Conservation (phyloP, 2,329 filamentous ascomycete genomes). For the Pseudogymnoascus sp. region DNA sequence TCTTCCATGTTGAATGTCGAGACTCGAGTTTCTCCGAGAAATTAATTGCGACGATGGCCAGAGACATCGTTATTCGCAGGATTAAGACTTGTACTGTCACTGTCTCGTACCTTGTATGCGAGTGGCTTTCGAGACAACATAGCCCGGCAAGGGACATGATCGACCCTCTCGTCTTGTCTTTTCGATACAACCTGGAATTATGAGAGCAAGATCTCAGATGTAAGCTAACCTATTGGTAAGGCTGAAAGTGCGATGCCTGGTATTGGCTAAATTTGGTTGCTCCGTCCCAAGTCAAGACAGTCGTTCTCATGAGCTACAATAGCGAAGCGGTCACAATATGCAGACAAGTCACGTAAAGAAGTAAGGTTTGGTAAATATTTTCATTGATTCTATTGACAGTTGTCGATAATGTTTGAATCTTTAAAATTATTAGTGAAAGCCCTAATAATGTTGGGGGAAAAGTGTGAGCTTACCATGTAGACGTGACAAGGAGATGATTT, state of each 20-base stretch:
- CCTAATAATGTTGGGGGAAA: not conserved
- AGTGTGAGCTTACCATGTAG: slow-evolving; percentile 13
- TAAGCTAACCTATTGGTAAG: not conserved
- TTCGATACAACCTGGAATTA: not conserved
- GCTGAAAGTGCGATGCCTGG: not conserved
- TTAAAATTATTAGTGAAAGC: not conserved
- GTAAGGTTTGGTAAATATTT: not conserved
- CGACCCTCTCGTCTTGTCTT: not conserved
- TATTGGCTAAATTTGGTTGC: not conserved
- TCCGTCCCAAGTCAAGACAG: not conserved
- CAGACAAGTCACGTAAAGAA: not conserved
- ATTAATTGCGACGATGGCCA: not conserved
- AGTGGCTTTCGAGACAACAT: not conserved
- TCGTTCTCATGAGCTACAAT: not conserved
- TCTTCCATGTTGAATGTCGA: not conserved
- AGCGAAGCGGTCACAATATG: not conserved
- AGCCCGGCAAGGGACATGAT: not conserved
- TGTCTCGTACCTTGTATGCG: not conserved
- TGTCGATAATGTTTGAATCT: not conserved
- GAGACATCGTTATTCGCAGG: not conserved
- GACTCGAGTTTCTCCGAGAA: slow-evolving; percentile 3
- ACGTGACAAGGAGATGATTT: not conserved
- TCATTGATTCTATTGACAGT: not conserved
- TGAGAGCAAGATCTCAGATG: not conserved
- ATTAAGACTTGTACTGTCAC: not conserved